Evolutionary conservation across 108 stramenopile species (phyloP), one percentile per base, ranked within the genome.

Genomic region (Licmophora abbreviata): DNA sequence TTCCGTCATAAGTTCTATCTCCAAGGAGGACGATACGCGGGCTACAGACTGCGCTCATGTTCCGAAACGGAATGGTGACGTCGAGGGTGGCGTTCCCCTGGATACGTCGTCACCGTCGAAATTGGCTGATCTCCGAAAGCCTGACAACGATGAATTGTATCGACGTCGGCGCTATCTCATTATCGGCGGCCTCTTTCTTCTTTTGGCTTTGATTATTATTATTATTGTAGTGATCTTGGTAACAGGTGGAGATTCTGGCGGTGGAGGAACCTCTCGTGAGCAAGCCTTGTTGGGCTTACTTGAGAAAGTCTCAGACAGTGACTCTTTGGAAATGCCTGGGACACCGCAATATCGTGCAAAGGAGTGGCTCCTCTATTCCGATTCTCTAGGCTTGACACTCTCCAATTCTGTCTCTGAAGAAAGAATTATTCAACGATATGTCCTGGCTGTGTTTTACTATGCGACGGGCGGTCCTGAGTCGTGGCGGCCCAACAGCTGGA

Each of bases 401-500:
- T 31, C 6, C 29, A 55, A 6, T 20, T 59, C 32, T 14, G 41
- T 14, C 50, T 54, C 0, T 36, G 29, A 30, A 44, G 56, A 0
- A 58, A 77, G 71, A 11, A 67, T 83, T 20, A 52, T 68, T 15
- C 87, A 88, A 47, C 54, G 87, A 37, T 88, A 67, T 58, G 75
- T 65, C 10, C 44, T 88, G 45, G 86, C 82, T 15, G 48, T 43
- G 4, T 57, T 88, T 59, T 85, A 77, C 52, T 85, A 64, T 66
- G 35, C 69, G 12, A 74, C 43, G 36, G 59, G 43, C 48, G 76
- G 48, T 26, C 44, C 47, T 9, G 51, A 61, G 1, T 45, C 46
- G 27, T 68, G 66, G 66, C 56, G 50, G 6, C 32, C 37, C 11
- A 77, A 74, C 37, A 67, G 76, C 27, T 88, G 86, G 86, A 22